Conservation (phyloP, 805 yeast species). For the Myxozyma monticola region DNA sequence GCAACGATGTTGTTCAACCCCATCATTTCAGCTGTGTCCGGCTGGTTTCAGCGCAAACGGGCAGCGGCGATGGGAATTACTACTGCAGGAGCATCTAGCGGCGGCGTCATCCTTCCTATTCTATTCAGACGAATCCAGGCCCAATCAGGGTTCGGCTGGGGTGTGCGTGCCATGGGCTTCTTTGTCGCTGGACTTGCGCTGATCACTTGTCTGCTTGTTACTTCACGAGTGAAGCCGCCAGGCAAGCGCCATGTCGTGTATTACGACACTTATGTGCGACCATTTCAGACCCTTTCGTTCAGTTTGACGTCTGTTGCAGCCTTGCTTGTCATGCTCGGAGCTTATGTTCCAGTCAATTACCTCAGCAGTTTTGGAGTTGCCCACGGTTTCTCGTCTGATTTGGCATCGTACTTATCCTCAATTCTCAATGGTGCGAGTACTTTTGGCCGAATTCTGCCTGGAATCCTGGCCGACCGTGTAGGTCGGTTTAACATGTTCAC, state of each 20-base stretch:
- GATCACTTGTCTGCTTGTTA: slow-evolving; percentile 32
- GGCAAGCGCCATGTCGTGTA: slow-evolving; percentile 7
- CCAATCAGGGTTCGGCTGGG: slow-evolving; percentile 54
- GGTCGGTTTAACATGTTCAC: slow-evolving; percentile 58
- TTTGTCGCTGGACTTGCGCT: slow-evolving; percentile 39
- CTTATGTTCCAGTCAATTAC: slow-evolving; percentile 39
- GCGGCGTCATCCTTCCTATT: slow-evolving; percentile 52
- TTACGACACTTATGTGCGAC: slow-evolving; percentile 17
- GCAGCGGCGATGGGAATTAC: slow-evolving; percentile 50
- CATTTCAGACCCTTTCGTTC: slow-evolving; percentile 35
- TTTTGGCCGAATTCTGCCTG: slow-evolving; percentile 49
- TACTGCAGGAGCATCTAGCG: slow-evolving; percentile 53
- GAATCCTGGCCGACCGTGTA: slow-evolving; percentile 46
- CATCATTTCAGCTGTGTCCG: slow-evolving; percentile 46
- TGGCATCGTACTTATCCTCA: slow-evolving; percentile 36
- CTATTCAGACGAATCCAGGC: slow-evolving; percentile 46
- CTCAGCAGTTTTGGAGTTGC: slow-evolving; percentile 35
- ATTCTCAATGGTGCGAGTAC: slow-evolving; percentile 32
- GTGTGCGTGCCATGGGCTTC: slow-evolving; percentile 51
- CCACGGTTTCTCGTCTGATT: slow-evolving; percentile 26
- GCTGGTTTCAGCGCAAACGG: slow-evolving; percentile 47
- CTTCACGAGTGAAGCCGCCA: slow-evolving; percentile 32
- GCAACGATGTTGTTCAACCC: slow-evolving; percentile 47
- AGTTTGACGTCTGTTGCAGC: slow-evolving; percentile 32
- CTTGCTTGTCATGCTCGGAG: slow-evolving; percentile 34